Conservation (phyloP, 2,329 filamentous ascomycete genomes). For the Diaporthe aspalathi region DNA sequence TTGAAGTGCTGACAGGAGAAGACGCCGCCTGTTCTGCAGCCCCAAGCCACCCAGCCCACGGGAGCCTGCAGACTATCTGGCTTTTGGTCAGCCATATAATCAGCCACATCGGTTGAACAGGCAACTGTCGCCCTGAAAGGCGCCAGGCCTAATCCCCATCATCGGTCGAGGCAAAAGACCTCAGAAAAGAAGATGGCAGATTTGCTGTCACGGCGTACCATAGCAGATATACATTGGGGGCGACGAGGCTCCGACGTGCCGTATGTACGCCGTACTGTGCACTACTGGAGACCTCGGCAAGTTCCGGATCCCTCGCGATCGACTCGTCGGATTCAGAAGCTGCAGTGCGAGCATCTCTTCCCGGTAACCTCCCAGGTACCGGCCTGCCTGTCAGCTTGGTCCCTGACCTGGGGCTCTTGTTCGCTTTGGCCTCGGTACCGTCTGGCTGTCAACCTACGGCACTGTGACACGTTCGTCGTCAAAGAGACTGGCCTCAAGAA, state of each 20-base stretch:
- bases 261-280: too few relatives aligned
- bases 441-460: neutral
- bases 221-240: neutral
- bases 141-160: neutral
- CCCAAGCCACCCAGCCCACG: neutral
- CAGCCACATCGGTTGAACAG: too few relatives aligned
- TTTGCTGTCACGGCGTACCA: neutral
- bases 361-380: constrained; percentile 20
- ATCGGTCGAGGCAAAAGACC: neutral
- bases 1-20: neutral
- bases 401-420: neutral
- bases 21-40: neutral
- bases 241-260: constrained; percentile 10
- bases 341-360: neutral
- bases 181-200: neutral
- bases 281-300: neutral
- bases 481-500: constrained; percentile 8
- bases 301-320: constrained; percentile 11
- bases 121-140: neutral
- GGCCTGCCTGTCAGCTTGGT: constrained; percentile 16
- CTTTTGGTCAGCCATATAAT: neutral
- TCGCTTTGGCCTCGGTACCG: neutral
- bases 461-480: neutral
- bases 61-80: neutral
- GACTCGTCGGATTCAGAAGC: neutral